These are phyloP conservation scores for Carex sylvatica DNA, from an alignment of 202 grass and related monocot species.

Conservation along the genomic window DNA sequence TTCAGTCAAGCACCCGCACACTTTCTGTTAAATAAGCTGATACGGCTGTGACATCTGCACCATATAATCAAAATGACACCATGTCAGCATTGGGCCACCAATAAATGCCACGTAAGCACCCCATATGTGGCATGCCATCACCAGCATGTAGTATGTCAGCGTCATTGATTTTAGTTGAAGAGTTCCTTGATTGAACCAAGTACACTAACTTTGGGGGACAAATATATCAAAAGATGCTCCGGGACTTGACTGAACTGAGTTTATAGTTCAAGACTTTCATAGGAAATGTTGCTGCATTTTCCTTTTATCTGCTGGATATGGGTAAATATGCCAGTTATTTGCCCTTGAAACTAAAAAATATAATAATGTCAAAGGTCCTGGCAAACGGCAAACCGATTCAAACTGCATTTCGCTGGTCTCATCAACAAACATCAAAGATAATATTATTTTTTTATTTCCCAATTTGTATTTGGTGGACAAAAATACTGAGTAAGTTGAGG, in stretches of 20 bases:
- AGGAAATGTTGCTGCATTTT: not conserved
- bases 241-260: not conserved
- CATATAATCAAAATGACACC: not conserved
- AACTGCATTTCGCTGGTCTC: too few relatives aligned
- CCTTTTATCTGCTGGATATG: not conserved
- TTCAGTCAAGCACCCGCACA: not conserved
- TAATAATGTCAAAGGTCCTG: too few relatives aligned
- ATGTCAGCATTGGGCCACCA: not conserved
- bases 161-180: not conserved
- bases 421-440: not conserved
- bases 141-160: not conserved
- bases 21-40: not conserved
- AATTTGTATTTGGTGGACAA: not conserved
- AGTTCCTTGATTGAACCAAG: not conserved
- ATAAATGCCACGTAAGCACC: not conserved
- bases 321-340: not conserved
- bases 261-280: not conserved
- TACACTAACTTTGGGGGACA: not conserved
- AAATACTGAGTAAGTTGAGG: not conserved
- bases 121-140: not conserved
- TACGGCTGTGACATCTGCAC: not conserved
- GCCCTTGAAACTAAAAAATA: not conserved
- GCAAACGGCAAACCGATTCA: too few relatives aligned
- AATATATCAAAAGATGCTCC: not conserved
- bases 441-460: not conserved